Evolutionary conservation across 1,139 yeast genomes (phyloP).

Genomic region (Geotrichum australiense): DNA sequence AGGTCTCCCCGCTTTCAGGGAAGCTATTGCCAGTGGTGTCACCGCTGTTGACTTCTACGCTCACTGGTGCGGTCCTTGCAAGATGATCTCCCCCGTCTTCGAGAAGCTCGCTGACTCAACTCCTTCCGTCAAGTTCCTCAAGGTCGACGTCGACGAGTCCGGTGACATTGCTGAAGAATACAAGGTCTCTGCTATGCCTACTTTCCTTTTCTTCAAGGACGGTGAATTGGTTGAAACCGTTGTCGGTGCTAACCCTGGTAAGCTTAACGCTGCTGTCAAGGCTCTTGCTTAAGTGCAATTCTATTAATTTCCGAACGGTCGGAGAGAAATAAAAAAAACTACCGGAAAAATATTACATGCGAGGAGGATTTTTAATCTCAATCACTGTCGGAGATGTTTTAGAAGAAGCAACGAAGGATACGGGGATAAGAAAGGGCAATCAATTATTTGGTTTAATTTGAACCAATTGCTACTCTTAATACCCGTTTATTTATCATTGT

Average conservation of each 20-base stretch:
- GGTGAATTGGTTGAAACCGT: constrained; percentile 59
- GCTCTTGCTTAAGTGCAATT: constrained; percentile 30
- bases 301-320: too few relatives aligned
- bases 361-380: too few relatives aligned
- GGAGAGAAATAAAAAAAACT: too few relatives aligned
- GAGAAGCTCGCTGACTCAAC: constrained; percentile 51
- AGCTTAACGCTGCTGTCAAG: constrained; percentile 26
- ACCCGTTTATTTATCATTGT: too few relatives aligned
- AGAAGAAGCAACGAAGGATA: too few relatives aligned
- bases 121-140: constrained; percentile 52
- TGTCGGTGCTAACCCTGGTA: constrained; percentile 61
- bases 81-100: constrained; percentile 72
- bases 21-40: constrained; percentile 52
- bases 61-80: constrained; percentile 93
- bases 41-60: constrained; percentile 81
- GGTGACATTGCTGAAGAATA: constrained; percentile 62
- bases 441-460: too few relatives aligned
- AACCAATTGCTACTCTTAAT: too few relatives aligned
- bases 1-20: constrained; percentile 48
- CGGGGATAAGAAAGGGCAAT: too few relatives aligned
- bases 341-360: too few relatives aligned
- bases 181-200: constrained; percentile 81
- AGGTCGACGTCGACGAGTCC: constrained; percentile 73
- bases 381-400: too few relatives aligned
- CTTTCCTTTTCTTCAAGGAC: constrained; percentile 64